Percentiles rank a stretch among this genome's conserved stretches.
Evolutionary conservation across 2,329 filamentous ascomycete genomes (phyloP).

Genomic region (Colletotrichum phormii): DNA sequence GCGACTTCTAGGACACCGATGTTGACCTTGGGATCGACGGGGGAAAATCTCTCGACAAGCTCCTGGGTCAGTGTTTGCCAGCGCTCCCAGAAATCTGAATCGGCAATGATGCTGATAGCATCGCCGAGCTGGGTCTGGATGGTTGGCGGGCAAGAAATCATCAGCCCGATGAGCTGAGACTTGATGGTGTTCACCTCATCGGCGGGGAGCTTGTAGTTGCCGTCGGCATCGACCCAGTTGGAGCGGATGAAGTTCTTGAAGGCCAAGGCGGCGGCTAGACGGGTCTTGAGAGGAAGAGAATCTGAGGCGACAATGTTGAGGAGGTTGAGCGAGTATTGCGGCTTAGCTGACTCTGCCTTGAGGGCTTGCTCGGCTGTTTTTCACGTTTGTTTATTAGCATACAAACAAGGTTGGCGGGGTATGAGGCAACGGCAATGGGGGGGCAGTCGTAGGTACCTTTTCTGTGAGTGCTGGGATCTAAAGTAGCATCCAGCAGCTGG

Average conservation of each 20-base stretch:
- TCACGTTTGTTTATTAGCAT: constrained; percentile 50
- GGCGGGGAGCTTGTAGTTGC: constrained; percentile 86
- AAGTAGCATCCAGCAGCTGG: constrained; percentile 88
- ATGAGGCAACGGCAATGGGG: constrained; percentile 38
- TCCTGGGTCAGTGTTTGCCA: constrained; percentile 98
- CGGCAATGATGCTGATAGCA: constrained; percentile 95
- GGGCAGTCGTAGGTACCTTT: constrained; percentile 72
- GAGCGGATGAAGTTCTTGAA: constrained; percentile 99
- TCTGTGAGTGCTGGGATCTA: constrained; percentile 88
- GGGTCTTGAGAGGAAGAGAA: constrained; percentile 78
- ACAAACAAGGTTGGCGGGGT: constrained; percentile 44
- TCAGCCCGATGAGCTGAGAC: constrained; percentile 92
- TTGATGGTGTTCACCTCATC: constrained; percentile 93
- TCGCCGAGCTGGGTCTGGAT: constrained; percentile 96
- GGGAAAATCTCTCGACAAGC: constrained; percentile 86
- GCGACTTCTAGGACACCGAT: constrained; percentile 96
- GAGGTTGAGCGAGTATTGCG: constrained; percentile 87
- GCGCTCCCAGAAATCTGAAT: constrained; percentile 95
- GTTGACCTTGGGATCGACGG: constrained; percentile 85
- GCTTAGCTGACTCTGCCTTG: constrained; percentile 82
- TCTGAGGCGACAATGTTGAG: constrained; percentile 90
- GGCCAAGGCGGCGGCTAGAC: constrained; percentile 88
- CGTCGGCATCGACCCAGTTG: constrained; percentile 96
- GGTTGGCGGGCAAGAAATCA: constrained; percentile 89
- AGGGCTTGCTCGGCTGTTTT: constrained; percentile 82